Evolutionary conservation across 176 grass and related monocot genomes (phyloP).

Genomic region (Metroxylon sagu): DNA sequence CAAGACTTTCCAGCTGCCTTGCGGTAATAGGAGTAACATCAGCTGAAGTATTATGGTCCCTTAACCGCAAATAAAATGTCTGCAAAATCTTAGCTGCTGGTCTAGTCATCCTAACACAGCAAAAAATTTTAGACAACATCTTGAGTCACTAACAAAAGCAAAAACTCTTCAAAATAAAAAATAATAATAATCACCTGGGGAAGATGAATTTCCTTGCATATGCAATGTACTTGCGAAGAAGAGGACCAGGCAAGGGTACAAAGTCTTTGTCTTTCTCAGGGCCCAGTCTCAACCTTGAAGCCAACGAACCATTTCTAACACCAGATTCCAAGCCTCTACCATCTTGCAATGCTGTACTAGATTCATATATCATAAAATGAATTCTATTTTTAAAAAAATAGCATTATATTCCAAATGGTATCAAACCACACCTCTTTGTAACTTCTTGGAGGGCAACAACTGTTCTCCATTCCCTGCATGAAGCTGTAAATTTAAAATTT

Average conservation of each 20-base stretch:
- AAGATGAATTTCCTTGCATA: slow-evolving; percentile 57
- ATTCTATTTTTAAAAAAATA: no score
- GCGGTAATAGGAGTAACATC: slow-evolving; percentile 90
- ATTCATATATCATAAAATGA: neutral
- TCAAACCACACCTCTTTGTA: slow-evolving; percentile 43
- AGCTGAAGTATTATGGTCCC: slow-evolving; percentile 44
- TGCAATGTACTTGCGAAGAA: slow-evolving; percentile 89
- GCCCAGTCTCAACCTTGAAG: slow-evolving; percentile 59
- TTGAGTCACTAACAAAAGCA: no score
- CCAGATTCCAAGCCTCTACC: slow-evolving; percentile 13
- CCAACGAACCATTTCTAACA: slow-evolving; percentile 23
- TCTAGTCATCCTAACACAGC: slow-evolving; percentile 43
- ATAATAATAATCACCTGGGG: slow-evolving; percentile 45
- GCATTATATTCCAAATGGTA: no score
- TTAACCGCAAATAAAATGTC: slow-evolving; percentile 44
- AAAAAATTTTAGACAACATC: neutral
- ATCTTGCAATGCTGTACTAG: slow-evolving; percentile 25
- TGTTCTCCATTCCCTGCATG: slow-evolving; percentile 35
- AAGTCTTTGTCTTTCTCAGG: slow-evolving; percentile 66
- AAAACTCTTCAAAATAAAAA: neutral
- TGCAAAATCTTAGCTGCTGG: slow-evolving; percentile 51
- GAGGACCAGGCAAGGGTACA: slow-evolving; percentile 40
- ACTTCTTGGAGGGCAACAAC: slow-evolving; percentile 41
- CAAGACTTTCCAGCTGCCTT: slow-evolving; percentile 84
- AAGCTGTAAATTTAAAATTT: slow-evolving; percentile 35